Conservation (phyloP, 805 yeast genomes). For the Starmerella vitae region DNA sequence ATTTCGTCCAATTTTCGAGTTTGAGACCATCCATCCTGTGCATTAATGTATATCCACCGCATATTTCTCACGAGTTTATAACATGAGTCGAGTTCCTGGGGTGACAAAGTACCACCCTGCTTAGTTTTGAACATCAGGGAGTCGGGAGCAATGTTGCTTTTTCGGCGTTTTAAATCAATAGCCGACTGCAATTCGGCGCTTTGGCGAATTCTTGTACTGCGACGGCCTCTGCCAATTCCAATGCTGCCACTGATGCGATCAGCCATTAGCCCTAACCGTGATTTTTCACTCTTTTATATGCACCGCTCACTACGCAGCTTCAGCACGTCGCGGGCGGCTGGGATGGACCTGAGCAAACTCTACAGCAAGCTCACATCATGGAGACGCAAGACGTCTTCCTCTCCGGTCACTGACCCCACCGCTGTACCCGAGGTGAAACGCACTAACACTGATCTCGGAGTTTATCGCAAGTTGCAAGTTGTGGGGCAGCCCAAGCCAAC, state of each 20-base stretch:
- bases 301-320: conserved; percentile 1
- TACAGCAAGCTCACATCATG: conserved; percentile 16
- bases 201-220: no score
- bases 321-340: conserved; percentile 9
- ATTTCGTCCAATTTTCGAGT: conserved; percentile 9
- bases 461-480: conserved; percentile 18
- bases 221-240: no score
- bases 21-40: conserved; percentile 14
- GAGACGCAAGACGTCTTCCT: conserved; percentile 9
- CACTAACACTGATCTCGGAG: conserved; percentile 13
- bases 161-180: no score
- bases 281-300: no score
- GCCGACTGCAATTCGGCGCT: no score
- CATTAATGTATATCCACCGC: conserved; percentile 7
- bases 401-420: conserved; percentile 20
- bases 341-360: conserved; percentile 10
- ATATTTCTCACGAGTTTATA: conserved; percentile 11
- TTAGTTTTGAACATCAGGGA: no score
- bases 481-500: conserved; percentile 17
- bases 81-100: conserved; percentile 11
- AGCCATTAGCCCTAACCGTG: no score
- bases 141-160: no score
- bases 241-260: no score
- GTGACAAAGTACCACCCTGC: conserved; percentile 5
- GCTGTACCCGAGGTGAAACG: conserved; percentile 7